A percentile compares a stretch with the other conserved stretches of the same genome.
These are phyloP conservation scores for Hypoxylon sp. DNA, from an alignment of 2,329 filamentous ascomycete species.

Conservation along the genomic window DNA sequence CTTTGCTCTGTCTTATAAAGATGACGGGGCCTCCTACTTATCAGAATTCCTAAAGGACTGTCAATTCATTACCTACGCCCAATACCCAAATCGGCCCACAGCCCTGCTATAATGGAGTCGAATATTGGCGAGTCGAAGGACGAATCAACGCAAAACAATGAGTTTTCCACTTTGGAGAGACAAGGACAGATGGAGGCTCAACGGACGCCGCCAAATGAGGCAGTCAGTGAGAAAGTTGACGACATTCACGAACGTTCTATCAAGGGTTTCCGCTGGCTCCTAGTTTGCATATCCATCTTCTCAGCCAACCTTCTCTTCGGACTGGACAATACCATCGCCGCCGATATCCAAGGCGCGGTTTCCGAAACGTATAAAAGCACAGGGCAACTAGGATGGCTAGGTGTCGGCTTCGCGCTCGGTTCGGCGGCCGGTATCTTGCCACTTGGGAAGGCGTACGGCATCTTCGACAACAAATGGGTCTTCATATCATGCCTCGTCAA, in stretches of 20 bases:
- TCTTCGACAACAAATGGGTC: constrained; percentile 59
- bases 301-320: constrained; percentile 52
- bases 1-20: background rate
- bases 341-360: constrained; percentile 58
- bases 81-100: background rate
- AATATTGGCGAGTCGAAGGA: constrained; percentile 9
- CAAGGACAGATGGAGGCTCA: background rate
- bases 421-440: constrained; percentile 55
- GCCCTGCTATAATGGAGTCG: constrained; percentile 4
- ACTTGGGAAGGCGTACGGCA: constrained; percentile 53
- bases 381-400: constrained; percentile 57
- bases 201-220: constrained; percentile 8
- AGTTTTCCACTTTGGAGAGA: background rate
- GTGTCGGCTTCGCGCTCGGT: constrained; percentile 55
- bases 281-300: constrained; percentile 34
- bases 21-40: background rate
- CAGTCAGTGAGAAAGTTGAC: constrained; percentile 7
- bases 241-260: constrained; percentile 24
- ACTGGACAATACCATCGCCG: constrained; percentile 60
- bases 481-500: constrained; percentile 38
- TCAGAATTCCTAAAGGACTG: background rate
- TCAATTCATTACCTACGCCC: background rate
- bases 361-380: constrained; percentile 52
- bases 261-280: constrained; percentile 26
- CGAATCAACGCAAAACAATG: constrained; percentile 8